Percentiles rank a stretch among this genome's conserved stretches.
These are phyloP conservation scores for Phytophthora aleatoria DNA, from an alignment of 352 stramenopile genomes.

Conservation along the genomic window DNA sequence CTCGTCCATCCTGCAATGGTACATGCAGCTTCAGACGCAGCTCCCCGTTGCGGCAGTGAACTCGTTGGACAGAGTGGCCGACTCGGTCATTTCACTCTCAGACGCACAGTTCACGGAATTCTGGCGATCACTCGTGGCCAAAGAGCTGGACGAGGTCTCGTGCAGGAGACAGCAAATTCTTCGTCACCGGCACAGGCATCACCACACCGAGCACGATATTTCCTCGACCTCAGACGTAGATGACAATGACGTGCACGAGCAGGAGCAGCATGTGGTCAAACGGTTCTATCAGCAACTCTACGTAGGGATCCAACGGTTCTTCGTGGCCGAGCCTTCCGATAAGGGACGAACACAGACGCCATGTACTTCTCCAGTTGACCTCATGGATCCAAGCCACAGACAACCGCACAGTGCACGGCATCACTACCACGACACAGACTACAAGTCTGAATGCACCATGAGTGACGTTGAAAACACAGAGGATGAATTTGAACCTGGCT, in stretches of 20 bases:
- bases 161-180: conserved; percentile 21
- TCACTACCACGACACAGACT: conserved; percentile 5
- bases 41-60: conserved; percentile 54
- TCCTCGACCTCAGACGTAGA: conserved; percentile 6
- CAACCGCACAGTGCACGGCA: conserved; percentile 7
- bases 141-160: conserved; percentile 46
- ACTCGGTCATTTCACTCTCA: conserved; percentile 66
- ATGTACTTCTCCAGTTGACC: conserved; percentile 64
- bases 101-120: conserved; percentile 70
- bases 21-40: conserved; percentile 63
- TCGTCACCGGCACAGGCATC: conserved; percentile 1
- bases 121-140: conserved; percentile 64
- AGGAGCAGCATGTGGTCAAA: conserved; percentile 45
- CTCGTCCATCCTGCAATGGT: conserved; percentile 64
- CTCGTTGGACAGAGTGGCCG: conserved; percentile 52
- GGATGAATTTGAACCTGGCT: conserved; percentile 59
- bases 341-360: conserved; percentile 60
- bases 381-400: conserved; percentile 38
- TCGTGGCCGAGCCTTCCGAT: conserved; percentile 29
- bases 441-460: conserved; percentile 16
- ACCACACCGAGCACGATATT: conserved; percentile 10
- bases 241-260: conserved; percentile 15
- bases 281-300: conserved; percentile 62
- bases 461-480: conserved; percentile 20
- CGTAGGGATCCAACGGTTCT: conserved; percentile 51